Evolutionary conservation across 208 protist species (phyloP).

Genomic region (Jaenimonas drosophilae): DNA sequence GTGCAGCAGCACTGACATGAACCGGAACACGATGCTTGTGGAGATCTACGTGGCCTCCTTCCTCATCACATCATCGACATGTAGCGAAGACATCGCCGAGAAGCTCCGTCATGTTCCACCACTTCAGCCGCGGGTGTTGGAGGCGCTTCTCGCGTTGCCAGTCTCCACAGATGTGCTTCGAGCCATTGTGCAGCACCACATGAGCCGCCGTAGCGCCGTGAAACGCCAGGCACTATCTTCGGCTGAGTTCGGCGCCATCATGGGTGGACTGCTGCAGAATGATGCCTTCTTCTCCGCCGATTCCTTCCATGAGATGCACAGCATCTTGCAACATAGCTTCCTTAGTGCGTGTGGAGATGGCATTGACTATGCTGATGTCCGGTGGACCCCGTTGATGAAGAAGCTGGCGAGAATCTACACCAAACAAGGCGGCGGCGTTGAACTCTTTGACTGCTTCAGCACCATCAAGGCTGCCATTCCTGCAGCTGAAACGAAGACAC

Average conservation of each 20-base stretch:
- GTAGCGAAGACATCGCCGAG: too few species aligned
- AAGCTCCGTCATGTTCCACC: too few species aligned
- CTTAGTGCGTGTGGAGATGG: background rate
- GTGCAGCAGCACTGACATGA: too few species aligned
- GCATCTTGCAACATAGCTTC: slow-evolving; percentile 12
- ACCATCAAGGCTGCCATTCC: slow-evolving; percentile 24
- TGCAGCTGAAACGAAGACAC: slow-evolving; percentile 40
- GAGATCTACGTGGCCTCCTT: too few species aligned
- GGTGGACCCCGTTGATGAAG: slow-evolving; percentile 69
- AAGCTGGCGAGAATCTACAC: slow-evolving; percentile 68
- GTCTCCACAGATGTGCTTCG: background rate
- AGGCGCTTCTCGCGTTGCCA: background rate
- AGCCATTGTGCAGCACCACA: background rate
- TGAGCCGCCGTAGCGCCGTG: background rate
- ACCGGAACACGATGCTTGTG: too few species aligned
- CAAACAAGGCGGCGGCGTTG: slow-evolving; percentile 22
- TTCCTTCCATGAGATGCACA: slow-evolving; percentile 8
- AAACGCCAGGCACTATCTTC: background rate
- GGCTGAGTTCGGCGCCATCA: background rate
- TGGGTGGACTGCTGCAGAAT: slow-evolving; percentile 14
- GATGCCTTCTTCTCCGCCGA: slow-evolving; percentile 15
- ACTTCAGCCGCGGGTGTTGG: too few species aligned
- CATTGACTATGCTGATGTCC: slow-evolving; percentile 43
- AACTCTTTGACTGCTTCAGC: slow-evolving; percentile 24
- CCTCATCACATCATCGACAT: too few species aligned